Base-by-base conservation (phyloP, 306 rosid species). In the Hylodesmum podocarpum region DNA sequence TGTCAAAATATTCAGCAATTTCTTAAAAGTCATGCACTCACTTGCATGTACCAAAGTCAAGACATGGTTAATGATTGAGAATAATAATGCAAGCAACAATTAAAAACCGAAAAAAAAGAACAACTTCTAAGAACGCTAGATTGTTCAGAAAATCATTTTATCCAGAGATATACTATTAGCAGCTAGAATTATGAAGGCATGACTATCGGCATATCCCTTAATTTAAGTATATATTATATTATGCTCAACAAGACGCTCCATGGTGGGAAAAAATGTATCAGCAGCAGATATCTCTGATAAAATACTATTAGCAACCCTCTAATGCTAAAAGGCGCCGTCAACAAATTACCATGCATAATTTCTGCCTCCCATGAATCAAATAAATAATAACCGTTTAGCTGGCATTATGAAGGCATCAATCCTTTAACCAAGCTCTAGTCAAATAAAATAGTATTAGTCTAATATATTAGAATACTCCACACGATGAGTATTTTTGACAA, bases 331-430 rank as follows among this genome's bases (percentile, higher is more conserved):
- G 78, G 77, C 22, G 69, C 90, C 70, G 87, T 84, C 85, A 58
- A 88, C 76, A 82, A 91, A 74, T 72, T 67, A 41, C 84, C 87
- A 87, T 2, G 18, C 54, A 64, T 59, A 16, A 67, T 83, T 28
- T 79, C 64, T 59, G 88, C 92, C 84, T 82, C 88, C 93, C 88
- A 81, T 88, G 96, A 88, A 90, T 88, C 91, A 86, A 88, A 65
- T 82, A 81, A 82, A 76, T 76, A 76, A 11, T 62, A 8, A 51
- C 11, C 6, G 44, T 80, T 67, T 49, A 76, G 84, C 86, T 80
- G 88, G 89, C 88, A 89, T 83, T 87, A 83, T 72, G 81, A 61
- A 84, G 89, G 85, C 86, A 83, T 19, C 63, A 36, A 16, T 47
- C 33, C 25, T 61, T 19, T 53, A 36, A 73, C 21, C 40, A 65